Conservation (phyloP, 2,329 filamentous ascomycete species). For the Colletotrichum trifolii region DNA sequence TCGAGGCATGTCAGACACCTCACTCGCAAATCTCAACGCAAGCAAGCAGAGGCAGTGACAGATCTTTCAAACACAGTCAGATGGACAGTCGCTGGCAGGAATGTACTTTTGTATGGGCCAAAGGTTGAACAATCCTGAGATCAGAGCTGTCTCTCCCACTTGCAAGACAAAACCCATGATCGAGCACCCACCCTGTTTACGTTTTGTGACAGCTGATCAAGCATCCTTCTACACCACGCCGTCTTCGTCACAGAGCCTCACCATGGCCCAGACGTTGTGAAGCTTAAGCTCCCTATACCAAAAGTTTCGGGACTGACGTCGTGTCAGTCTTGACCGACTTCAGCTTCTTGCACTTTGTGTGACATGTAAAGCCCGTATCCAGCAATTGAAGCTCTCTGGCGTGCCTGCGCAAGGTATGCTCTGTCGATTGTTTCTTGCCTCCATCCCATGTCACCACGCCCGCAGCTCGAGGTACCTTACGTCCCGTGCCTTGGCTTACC, state of each 20-base stretch:
- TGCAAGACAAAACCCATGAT: constrained; percentile 16
- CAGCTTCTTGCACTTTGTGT: no score
- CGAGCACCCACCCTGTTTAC: background rate
- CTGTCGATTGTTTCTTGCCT: background rate
- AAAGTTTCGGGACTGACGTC: background rate
- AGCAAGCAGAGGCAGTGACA: background rate
- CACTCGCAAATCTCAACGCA: constrained; percentile 15
- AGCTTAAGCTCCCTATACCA: background rate
- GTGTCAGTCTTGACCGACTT: background rate
- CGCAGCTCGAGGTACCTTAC: background rate
- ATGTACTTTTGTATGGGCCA: no score
- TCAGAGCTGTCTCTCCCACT: constrained; percentile 11
- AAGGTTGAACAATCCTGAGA: constrained; percentile 19
- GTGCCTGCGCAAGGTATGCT: no score
- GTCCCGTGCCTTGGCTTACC: constrained; percentile 7
- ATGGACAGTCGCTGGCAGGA: no score
- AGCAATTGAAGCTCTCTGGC: no score
- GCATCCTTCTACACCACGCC: background rate
- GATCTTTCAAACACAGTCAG: no score
- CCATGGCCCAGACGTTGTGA: constrained; percentile 3
- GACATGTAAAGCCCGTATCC: no score
- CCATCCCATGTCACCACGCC: background rate
- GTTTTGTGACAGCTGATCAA: no score
- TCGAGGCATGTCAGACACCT: constrained; percentile 29
- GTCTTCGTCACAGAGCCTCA: constrained; percentile 3